Base-by-base conservation (phyloP, 1,284 basidiomycete species). In the Ceraceosorus guamensis region DNA sequence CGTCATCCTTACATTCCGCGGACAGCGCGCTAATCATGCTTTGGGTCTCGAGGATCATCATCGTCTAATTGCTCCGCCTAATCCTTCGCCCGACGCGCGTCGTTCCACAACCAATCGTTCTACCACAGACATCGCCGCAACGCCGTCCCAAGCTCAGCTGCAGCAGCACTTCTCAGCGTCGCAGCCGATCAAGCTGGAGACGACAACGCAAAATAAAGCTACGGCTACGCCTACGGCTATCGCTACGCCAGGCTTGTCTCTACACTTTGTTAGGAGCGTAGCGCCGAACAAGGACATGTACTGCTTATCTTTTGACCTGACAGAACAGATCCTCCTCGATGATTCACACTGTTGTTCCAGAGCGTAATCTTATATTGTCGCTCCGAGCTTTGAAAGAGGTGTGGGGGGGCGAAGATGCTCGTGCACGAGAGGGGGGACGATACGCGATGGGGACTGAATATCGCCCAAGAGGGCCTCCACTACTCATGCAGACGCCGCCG, bases 261-360 rank as follows among this genome's bases (percentile, higher is more conserved):
- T 92, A 11, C 86, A 91, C 70, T 82, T 86, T 64, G 93, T 99
- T 35, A 84, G 95, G 50, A 86, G 87, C 11, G 93, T 99, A 6
- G 91, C 93, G 2, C 95, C 95, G 3, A 89, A 86, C 79, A 98
- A 98, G 79, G 88, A 93, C 70, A 98, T 98, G 95, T 98, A 95
- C 78, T 95, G 95, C 78, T 83, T 99, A 53, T 87, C 86, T 70
- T 98, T 99, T 81, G 80, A 86, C 48, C 82, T 97, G 24, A 89
- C 91, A 16, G 52, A 61, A 11, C 67, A 79, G 57, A 66, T 73
- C 7, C 59, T 70, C 6, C 68, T 59, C 35, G 56, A 41, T 33
- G 49, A 49, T 18, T 32, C 11, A 35, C n/a, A 14, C 13, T n/a
- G 46, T 30, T 11, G 46, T 47, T 24, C n/a, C n/a, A n/a, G n/a